These are phyloP conservation scores for Mayamaea pseudoterrestris DNA, from an alignment of 108 stramenopile genomes.

Conservation along the genomic window DNA sequence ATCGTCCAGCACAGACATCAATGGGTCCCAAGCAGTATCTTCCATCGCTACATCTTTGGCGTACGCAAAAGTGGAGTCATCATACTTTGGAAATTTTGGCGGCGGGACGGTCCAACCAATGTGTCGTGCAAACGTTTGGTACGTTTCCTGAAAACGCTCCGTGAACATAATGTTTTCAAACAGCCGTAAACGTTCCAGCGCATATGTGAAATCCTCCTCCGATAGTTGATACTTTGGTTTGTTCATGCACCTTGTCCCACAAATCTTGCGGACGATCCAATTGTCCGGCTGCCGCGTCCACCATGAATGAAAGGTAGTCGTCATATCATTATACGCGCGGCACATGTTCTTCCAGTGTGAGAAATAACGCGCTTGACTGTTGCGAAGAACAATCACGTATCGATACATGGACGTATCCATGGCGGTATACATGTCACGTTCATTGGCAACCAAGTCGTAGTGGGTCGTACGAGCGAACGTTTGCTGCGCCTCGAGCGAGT, in stretches of 20 bases:
- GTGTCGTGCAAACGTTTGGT: not conserved
- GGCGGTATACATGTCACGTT: slow-evolving; percentile 16
- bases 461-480: slow-evolving; percentile 8
- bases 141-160: slow-evolving; percentile 19
- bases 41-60: not conserved
- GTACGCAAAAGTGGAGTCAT: not conserved
- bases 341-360: slow-evolving; percentile 23
- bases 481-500: slow-evolving; percentile 3
- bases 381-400: slow-evolving; percentile 21
- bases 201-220: slow-evolving; percentile 13
- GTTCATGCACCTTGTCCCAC: slow-evolving; percentile 14
- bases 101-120: not conserved
- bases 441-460: slow-evolving; percentile 24
- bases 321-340: not conserved
- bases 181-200: slow-evolving; percentile 10
- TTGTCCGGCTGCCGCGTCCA: slow-evolving; percentile 25
- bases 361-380: slow-evolving; percentile 15
- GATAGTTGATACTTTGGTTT: slow-evolving; percentile 22
- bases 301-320: slow-evolving; percentile 9
- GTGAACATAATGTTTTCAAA: slow-evolving; percentile 20
- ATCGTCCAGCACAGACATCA: slow-evolving; percentile 25
- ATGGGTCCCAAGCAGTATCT: slow-evolving; percentile 9
- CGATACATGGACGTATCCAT: slow-evolving; percentile 12
- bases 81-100: not conserved
- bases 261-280: slow-evolving; percentile 24